A percentile compares a stretch with the other conserved stretches of the same genome.
Evolutionary conservation across 2,329 filamentous ascomycete species (phyloP).

Genomic region (Aspergillus neotritici): DNA sequence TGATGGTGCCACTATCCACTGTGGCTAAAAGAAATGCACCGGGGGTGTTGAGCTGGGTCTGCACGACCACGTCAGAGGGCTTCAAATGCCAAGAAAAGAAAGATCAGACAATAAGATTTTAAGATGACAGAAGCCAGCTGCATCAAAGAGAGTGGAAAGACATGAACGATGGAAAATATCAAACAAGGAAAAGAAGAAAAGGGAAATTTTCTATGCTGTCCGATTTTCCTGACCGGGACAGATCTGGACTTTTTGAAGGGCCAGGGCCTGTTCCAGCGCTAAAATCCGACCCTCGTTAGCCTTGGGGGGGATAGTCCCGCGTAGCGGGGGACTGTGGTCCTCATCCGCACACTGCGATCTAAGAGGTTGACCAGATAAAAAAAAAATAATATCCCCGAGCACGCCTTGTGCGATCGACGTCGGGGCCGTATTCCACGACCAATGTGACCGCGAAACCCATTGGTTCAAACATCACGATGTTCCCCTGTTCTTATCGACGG

Average conservation of each 20-base stretch:
- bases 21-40: conserved; percentile 19
- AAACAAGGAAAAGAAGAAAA: background rate
- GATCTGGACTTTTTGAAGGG: conserved; percentile 21
- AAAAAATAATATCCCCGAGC: conserved; percentile 18
- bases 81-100: conserved; percentile 1
- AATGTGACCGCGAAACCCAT: conserved; percentile 20
- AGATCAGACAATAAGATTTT: conserved; percentile 2
- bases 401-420: conserved; percentile 22
- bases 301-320: conserved; percentile 1
- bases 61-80: conserved; percentile 32
- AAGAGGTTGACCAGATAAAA: conserved; percentile 16
- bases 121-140: conserved; percentile 14
- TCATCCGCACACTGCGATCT: conserved; percentile 11
- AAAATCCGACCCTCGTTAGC: conserved; percentile 10
- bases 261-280: conserved; percentile 13
- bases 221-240: conserved; percentile 6
- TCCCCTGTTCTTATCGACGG: conserved; percentile 13
- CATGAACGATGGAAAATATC: conserved; percentile 2
- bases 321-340: conserved; percentile 11
- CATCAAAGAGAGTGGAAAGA: conserved; percentile 10
- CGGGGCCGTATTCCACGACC: conserved; percentile 15
- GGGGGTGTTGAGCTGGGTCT: conserved; percentile 16
- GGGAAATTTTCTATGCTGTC: background rate
- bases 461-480: conserved; percentile 19
- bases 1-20: conserved; percentile 15